Conservation (phyloP, 2,329 filamentous ascomycete genomes). For the Tetracladium maxilliforme region DNA sequence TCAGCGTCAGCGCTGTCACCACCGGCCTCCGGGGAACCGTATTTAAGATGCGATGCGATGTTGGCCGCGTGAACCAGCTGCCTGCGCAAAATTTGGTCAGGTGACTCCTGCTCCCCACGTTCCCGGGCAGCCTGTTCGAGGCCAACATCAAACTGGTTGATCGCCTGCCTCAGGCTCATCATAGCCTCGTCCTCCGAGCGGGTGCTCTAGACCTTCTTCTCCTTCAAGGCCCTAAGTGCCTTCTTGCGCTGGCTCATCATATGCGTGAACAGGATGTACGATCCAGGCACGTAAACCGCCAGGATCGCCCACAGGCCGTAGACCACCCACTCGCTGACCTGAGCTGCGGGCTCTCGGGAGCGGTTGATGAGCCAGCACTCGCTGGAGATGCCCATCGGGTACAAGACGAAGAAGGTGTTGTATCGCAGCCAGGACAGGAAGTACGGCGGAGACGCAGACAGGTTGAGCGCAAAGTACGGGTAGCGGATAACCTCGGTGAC, state of each 20-base stretch:
- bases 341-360: slow-evolving; percentile 44
- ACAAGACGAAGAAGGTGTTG: slow-evolving; percentile 86
- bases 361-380: slow-evolving; percentile 71
- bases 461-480: slow-evolving; percentile 70
- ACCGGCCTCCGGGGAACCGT: too few species aligned
- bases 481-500: slow-evolving; percentile 89
- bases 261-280: slow-evolving; percentile 79
- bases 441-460: slow-evolving; percentile 45
- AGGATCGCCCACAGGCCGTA: slow-evolving; percentile 51
- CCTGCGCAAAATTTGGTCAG: too few species aligned
- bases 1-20: too few species aligned
- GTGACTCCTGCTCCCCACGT: too few species aligned
- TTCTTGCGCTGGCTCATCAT: slow-evolving; percentile 87
- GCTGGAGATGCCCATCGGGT: slow-evolving; percentile 80
- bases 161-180: not conserved
- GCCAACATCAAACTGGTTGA: too few species aligned
- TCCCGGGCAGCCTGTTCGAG: too few species aligned
- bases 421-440: slow-evolving; percentile 71
- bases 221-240: slow-evolving; percentile 48
- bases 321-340: slow-evolving; percentile 33
- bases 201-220: slow-evolving; percentile 16
- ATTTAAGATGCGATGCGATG: too few species aligned
- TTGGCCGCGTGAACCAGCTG: too few species aligned
- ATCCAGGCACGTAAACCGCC: slow-evolving; percentile 61
- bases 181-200: not conserved